Conservation (phyloP, 495 filamentous ascomycete species). For the Apiosordaria backusii region DNA sequence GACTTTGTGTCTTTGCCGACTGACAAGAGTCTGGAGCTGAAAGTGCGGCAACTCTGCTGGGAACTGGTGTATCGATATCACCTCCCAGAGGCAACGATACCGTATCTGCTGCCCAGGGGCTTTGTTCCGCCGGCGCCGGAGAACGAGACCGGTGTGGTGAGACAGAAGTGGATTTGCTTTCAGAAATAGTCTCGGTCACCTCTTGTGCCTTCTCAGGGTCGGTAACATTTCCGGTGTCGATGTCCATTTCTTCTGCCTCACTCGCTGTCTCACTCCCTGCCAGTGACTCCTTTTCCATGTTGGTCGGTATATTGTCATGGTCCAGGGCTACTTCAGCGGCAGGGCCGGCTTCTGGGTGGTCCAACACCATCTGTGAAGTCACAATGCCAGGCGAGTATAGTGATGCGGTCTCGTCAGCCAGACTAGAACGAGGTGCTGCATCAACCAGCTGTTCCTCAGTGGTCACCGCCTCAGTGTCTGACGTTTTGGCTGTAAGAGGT, state of each 20-base stretch:
- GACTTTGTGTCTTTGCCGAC: constrained; percentile 7
- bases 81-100: constrained; percentile 1
- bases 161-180: neutral
- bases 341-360: neutral
- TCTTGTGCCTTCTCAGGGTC: neutral
- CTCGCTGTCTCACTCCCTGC: constrained; percentile 8
- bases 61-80: neutral
- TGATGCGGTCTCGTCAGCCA: neutral
- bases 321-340: neutral
- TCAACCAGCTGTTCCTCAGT: neutral
- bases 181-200: neutral
- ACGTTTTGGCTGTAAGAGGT: too few species aligned
- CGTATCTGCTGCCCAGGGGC: constrained; percentile 24
- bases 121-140: constrained; percentile 13
- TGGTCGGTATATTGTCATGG: neutral
- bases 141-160: neutral
- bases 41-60: neutral
- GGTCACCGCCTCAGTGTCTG: too few species aligned
- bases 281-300: neutral
- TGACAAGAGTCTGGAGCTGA: neutral
- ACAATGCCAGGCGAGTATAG: neutral
- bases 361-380: neutral
- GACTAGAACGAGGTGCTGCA: neutral
- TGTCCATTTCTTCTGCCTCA: neutral
- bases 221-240: neutral